Base-by-base conservation (phyloP, 2,329 filamentous ascomycete genomes). In the Colletotrichum sp. region DNA sequence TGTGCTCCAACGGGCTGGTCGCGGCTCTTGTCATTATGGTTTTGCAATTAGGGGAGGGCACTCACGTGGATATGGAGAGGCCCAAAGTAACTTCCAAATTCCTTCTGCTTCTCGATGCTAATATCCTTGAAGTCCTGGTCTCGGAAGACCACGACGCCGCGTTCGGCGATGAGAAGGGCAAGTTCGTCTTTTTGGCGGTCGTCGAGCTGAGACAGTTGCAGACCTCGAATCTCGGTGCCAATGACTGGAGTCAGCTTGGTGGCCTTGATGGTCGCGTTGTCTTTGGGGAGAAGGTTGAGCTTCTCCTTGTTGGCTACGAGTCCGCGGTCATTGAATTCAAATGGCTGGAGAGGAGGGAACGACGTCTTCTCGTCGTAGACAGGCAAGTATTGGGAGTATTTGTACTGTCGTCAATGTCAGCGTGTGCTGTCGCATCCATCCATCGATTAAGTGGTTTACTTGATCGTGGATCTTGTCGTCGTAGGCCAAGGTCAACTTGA, bases 141-240 rank as follows among this genome's bases (percentile, higher is more conserved):
- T 10, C 82, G 80, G 75, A 84, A 86, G 30, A 86, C 82, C 6
- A 87, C 85, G 6, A 86, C 85, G 13, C 83, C 83, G 55, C 85
- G 82, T 78, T 86, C 83, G 2, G 85, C 85, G 66, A 86, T 83
- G n/a, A 87, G 78, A 2, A 86, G 80, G 1, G 84, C 86, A 10
- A 87, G 79, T 76, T 87, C 85, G 75, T 87, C 85, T 71, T 82
- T 86, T 68, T 86, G 85, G 52, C 79, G 78, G 74, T 85, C 82
- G 12, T 79, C 84, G 55, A 87, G 81, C 55, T 83, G 78, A 16
- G 83, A 85, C 3, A 87, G 78, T 74, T 87, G 85, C 32, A 86
- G 78, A 1, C 84, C 85, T 7, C 83, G 79, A 59, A 87, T 84
- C 76, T 87, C 86, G 7, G 85, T 86, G 15, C 86, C 85, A 59